These are phyloP conservation scores for Yamadazyma jaroonii DNA, from an alignment of 1,139 yeast genomes.

Conservation along the genomic window DNA sequence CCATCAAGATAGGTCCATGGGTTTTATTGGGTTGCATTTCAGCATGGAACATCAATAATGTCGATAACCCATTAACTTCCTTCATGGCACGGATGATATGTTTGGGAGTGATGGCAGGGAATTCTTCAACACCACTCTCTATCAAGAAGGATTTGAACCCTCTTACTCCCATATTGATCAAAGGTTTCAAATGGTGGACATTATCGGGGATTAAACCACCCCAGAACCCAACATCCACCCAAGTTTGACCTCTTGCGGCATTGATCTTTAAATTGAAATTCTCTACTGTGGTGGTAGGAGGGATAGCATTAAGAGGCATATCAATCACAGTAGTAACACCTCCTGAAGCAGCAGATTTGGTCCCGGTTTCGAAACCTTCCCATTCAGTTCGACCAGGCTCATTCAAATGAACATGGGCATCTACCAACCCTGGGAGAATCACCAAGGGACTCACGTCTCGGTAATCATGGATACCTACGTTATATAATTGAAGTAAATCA, in stretches of 20 bases:
- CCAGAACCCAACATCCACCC: constrained; percentile 97
- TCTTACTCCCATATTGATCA: constrained; percentile 80
- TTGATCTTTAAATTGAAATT: constrained; percentile 70
- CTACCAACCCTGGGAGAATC: constrained; percentile 88
- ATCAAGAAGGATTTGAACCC: constrained; percentile 91
- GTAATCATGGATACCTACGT: constrained; percentile 39
- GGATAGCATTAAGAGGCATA: constrained; percentile 95
- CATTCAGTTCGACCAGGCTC: constrained; percentile 95
- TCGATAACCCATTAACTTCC: constrained; percentile 55
- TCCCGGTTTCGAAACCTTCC: constrained; percentile 95
- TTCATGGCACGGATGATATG: constrained; percentile 68
- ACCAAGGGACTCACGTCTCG: constrained; percentile 61
- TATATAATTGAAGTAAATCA: constrained; percentile 36
- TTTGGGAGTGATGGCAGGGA: constrained; percentile 69
- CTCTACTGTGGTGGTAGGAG: constrained; percentile 84
- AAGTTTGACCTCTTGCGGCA: constrained; percentile 78
- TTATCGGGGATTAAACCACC: constrained; percentile 89
- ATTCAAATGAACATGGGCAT: constrained; percentile 88
- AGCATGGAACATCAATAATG: constrained; percentile 89
- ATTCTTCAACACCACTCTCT: constrained; percentile 92
- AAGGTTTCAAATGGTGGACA: constrained; percentile 62
- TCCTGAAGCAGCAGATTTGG: constrained; percentile 89
- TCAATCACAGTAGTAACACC: constrained; percentile 95
- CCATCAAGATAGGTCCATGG: constrained; percentile 23
- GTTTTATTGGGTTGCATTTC: constrained; percentile 61